Evolutionary conservation across 73 alveolate genomes (phyloP).

Genomic region (Tetrahymena borealis): DNA sequence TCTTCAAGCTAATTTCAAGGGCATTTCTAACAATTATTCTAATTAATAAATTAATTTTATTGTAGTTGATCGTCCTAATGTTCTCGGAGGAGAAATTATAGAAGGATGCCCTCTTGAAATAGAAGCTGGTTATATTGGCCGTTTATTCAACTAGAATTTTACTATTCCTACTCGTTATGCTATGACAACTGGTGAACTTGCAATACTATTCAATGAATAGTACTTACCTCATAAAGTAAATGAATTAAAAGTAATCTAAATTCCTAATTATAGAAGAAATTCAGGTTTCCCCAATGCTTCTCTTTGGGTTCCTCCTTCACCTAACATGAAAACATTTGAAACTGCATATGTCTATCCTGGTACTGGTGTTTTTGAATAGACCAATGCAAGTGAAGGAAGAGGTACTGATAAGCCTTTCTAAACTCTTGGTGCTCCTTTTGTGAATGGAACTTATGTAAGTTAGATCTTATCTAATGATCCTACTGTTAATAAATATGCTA

Average conservation of each 20-base stretch:
- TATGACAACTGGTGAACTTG: slow-evolving; percentile 40
- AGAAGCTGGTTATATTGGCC: slow-evolving; percentile 40
- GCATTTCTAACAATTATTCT: not conserved
- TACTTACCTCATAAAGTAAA: slow-evolving; percentile 7
- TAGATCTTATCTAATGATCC: not conserved
- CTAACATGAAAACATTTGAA: slow-evolving; percentile 35
- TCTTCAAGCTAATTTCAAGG: not conserved
- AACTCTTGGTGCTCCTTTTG: slow-evolving; percentile 28
- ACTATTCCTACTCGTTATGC: slow-evolving; percentile 35
- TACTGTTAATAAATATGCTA: not conserved
- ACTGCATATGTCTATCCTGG: slow-evolving; percentile 46
- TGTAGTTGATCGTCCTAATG: not conserved
- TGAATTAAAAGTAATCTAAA: not conserved
- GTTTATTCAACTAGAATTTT: slow-evolving; percentile 14
- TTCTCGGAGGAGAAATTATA: slow-evolving; percentile 9
- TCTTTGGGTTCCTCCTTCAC: slow-evolving; percentile 16
- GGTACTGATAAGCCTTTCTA: slow-evolving; percentile 49
- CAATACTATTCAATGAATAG: slow-evolving; percentile 22
- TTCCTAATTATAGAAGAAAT: not conserved
- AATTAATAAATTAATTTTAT: not conserved
- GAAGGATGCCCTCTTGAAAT: slow-evolving; percentile 46
- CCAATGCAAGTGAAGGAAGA: slow-evolving; percentile 47
- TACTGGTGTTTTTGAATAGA: slow-evolving; percentile 33
- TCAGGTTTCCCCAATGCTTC: not conserved
- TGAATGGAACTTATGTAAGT: not conserved